Conservation (phyloP, 208 protist genomes). For the Angomonas ambiguus region DNA sequence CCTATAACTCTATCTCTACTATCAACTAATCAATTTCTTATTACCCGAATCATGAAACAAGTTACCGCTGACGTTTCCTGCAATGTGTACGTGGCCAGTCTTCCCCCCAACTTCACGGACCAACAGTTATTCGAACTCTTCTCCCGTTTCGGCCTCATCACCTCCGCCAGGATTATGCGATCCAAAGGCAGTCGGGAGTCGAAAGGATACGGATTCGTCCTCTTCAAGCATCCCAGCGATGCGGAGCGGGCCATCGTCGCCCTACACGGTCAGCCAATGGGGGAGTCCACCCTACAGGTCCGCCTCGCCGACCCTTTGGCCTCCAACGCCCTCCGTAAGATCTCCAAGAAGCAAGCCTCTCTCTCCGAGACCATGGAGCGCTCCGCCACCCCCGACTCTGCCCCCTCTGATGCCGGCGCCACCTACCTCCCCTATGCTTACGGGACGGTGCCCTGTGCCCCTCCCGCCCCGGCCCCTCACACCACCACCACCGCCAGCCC, state of each 20-base stretch:
- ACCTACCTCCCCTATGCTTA: not conserved
- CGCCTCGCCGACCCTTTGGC: conserved; percentile 53
- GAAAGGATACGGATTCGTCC: conserved; percentile 78
- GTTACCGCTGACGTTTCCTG: conserved; percentile 20
- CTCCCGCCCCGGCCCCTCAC: not conserved
- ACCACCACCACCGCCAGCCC: not conserved
- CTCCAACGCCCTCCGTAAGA: conserved; percentile 27
- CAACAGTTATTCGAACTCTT: conserved; percentile 60
- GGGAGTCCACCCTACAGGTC: conserved; percentile 60
- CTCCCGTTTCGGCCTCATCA: conserved; percentile 45
- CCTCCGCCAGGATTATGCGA: conserved; percentile 65
- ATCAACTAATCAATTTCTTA: conserved; percentile 4
- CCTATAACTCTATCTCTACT: not conserved
- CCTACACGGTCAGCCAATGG: conserved; percentile 38
- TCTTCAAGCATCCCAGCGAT: conserved; percentile 35
- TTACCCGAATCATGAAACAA: conserved; percentile 16
- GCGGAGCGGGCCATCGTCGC: conserved; percentile 40
- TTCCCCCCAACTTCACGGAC: conserved; percentile 63
- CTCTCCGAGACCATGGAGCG: conserved; percentile 2
- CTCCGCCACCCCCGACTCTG: not conserved
- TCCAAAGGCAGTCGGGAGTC: conserved; percentile 43
- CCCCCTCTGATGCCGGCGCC: not conserved
- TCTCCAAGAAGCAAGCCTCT: conserved; percentile 12
- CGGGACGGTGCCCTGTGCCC: not conserved
- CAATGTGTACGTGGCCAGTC: conserved; percentile 67